Evolutionary conservation across 306 rosid genomes (phyloP), one percentile per base, ranked within the genome.

Genomic region (Dryas octopetala): DNA sequence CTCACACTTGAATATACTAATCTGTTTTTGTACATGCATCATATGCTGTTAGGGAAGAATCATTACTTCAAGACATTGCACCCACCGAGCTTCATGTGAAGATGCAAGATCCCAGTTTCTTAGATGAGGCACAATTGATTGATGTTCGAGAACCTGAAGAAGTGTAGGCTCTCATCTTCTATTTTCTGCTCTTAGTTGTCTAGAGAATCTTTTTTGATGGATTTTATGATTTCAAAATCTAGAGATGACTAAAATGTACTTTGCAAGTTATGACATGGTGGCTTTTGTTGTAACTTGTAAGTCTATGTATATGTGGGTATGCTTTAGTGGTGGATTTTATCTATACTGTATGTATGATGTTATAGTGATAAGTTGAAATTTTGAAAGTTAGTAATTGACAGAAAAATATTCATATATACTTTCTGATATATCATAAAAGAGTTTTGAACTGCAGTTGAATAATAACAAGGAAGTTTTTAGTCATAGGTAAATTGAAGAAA

Each of bases 121-220:
- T 81, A 72, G 88, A 91, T 28, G 97, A 86, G 86, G 96, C 96
- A 66, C 96, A 90, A 61, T 80, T 91, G 62, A 86, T 91, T 85
- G 96, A 91, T 76, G 98, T 91, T 76, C 95, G 96, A 77, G 96
- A 91, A 79, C 97, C 98, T 16, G 66, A 61, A 28, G 66, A 61
- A 61, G 66, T 61, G 66, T 61, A 61, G 12, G 66, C 16, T 61
- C 17, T 12, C 16, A 61, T 61, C 11, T 61, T 61, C 32, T 61
- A 28, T 12, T 10, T 26, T 61, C 66, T 61, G 66, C 13, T 32
- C 38, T 32, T 32, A 32, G 38, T 32, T 61, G 44, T 61, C 45
- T 28, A 5, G 45, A 26, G 17, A 28, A 57, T 57, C 13, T 17
- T 57, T 7, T 61, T 32, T 23, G 3, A 59, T 19, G 66, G 43